Evolutionary conservation across 768 basidiomycete species (phyloP).

Genomic region (Kwoniella europaea): DNA sequence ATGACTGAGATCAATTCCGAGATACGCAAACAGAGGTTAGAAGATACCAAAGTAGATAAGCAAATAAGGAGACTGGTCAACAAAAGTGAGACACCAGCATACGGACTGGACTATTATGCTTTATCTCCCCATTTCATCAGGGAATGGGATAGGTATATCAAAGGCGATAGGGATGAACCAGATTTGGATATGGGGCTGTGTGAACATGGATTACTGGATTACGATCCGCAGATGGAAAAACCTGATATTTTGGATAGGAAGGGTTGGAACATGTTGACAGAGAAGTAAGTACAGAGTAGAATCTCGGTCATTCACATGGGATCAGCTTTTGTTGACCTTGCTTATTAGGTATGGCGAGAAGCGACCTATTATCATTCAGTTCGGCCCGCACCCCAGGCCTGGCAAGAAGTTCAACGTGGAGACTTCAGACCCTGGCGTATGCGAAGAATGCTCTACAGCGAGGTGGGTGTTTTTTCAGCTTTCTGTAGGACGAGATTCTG

Average conservation of each 20-base stretch:
- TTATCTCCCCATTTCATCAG: constrained; percentile 25
- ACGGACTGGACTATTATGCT: constrained; percentile 28
- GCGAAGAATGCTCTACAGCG: constrained; percentile 24
- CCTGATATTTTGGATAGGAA: constrained; percentile 9
- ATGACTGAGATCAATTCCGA: constrained; percentile 4
- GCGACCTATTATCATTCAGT: constrained; percentile 19
- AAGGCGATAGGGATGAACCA: constrained; percentile 12
- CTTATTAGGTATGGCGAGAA: constrained; percentile 20
- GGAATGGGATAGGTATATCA: constrained; percentile 24
- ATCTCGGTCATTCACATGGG: not conserved
- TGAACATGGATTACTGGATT: constrained; percentile 35
- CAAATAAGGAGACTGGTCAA: constrained; percentile 14
- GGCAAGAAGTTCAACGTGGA: constrained; percentile 19
- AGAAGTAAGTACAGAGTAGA: constrained; percentile 14
- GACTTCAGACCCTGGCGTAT: constrained; percentile 4
- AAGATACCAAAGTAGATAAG: constrained; percentile 19
- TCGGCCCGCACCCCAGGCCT: not conserved
- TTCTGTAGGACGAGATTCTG: too few species aligned
- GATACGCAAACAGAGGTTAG: constrained; percentile 3
- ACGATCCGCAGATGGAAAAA: constrained; percentile 34
- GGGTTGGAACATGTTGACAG: constrained; percentile 30
- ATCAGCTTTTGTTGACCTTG: not conserved
- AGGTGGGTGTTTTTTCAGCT: constrained; percentile 7
- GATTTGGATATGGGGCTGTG: constrained; percentile 23
- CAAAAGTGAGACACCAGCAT: constrained; percentile 8